These are phyloP conservation scores for Epichloe brachyelytri DNA, from an alignment of 2,329 filamentous ascomycete species.

Conservation along the genomic window DNA sequence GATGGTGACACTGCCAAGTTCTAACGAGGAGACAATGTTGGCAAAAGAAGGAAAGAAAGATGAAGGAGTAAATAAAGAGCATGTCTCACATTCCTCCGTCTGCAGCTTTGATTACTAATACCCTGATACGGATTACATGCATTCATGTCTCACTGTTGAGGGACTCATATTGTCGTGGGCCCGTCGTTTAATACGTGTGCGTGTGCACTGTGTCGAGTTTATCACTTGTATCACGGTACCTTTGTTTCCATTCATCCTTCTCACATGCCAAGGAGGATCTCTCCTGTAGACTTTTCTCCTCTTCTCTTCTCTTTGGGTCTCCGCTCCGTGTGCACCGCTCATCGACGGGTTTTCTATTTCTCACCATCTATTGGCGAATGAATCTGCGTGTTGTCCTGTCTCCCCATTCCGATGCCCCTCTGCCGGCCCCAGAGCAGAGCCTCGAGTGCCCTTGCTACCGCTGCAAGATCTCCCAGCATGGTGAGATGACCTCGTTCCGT, in stretches of 20 bases:
- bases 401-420: conserved; percentile 59
- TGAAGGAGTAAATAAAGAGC: too few relatives aligned
- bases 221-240: not conserved
- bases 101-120: too few relatives aligned
- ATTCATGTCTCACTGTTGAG: not conserved
- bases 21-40: too few relatives aligned
- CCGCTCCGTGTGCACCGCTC: not conserved
- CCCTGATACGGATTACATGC: too few relatives aligned
- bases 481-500: conserved; percentile 82
- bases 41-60: too few relatives aligned
- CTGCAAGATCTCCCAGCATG: conserved; percentile 71
- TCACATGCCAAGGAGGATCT: not conserved
- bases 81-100: too few relatives aligned
- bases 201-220: not conserved
- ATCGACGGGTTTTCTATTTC: too few relatives aligned
- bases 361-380: too few relatives aligned
- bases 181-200: too few relatives aligned
- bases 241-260: not conserved
- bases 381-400: not conserved
- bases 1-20: too few relatives aligned
- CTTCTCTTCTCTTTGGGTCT: not conserved
- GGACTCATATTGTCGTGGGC: not conserved
- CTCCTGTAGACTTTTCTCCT: not conserved
- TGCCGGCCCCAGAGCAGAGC: conserved; percentile 54
- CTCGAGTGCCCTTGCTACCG: conserved; percentile 60